A percentile compares a stretch with the other conserved stretches of the same genome.
Evolutionary conservation across 345 rosid species (phyloP).

Genomic region (rapeseed (Brassica napus)): DNA sequence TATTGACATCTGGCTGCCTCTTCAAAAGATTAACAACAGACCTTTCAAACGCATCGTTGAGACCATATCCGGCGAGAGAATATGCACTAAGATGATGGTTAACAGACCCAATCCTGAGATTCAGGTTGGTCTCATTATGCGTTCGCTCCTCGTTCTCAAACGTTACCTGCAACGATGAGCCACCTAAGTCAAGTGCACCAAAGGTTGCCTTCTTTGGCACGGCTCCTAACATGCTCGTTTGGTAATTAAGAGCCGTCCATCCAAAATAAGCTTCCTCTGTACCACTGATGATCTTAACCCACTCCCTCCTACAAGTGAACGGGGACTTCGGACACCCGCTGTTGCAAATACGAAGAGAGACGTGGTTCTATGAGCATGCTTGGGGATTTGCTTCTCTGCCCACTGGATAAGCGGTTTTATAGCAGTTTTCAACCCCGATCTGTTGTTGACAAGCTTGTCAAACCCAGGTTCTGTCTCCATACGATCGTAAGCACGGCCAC

Average conservation of each 20-base stretch:
- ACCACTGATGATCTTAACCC: constrained; percentile 87
- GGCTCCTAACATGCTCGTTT: constrained; percentile 61
- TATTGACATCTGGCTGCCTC: constrained; percentile 46
- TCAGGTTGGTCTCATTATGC: constrained; percentile 59
- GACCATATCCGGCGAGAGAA: constrained; percentile 95
- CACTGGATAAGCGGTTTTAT: constrained; percentile 81
- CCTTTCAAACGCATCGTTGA: constrained; percentile 96
- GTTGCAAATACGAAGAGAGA: constrained; percentile 89
- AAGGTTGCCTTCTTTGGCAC: constrained; percentile 71
- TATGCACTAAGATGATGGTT: constrained; percentile 90
- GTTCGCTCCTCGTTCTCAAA: constrained; percentile 69
- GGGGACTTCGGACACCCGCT: constrained; percentile 87
- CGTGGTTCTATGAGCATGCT: constrained; percentile 72
- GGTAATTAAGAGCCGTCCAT: constrained; percentile 95
- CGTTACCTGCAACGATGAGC: constrained; percentile 95
- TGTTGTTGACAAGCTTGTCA: constrained; percentile 74
- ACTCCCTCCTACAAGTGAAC: constrained; percentile 68
- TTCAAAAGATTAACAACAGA: constrained; percentile 71
- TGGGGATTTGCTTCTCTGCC: constrained; percentile 93
- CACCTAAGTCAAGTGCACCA: constrained; percentile 98
- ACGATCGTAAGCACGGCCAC: constrained; percentile 92
- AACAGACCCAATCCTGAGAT: constrained; percentile 74
- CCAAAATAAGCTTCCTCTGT: constrained; percentile 95
- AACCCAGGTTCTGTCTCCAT: constrained; percentile 99
- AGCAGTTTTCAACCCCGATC: constrained; percentile 73